Conservation (phyloP, 306 rosid genomes). For the Vachellia collinsii region DNA sequence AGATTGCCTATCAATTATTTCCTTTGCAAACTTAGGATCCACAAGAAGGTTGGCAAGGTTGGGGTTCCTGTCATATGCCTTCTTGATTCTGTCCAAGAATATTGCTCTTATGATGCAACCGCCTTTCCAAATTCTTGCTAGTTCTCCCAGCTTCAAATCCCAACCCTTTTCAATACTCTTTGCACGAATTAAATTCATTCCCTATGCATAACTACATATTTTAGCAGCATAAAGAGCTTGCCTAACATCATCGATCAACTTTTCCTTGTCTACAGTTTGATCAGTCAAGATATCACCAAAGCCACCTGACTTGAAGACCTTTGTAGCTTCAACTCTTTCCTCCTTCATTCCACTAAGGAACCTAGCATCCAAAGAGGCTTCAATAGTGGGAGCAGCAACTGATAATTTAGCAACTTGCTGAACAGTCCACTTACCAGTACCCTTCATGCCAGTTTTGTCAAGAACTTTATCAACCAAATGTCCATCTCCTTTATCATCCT, state of each 20-base stretch:
- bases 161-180: constrained; percentile 88
- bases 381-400: too few relatives aligned
- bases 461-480: too few relatives aligned
- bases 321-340: too few relatives aligned
- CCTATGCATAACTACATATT: constrained; percentile 95
- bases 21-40: constrained; percentile 91
- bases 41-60: constrained; percentile 90
- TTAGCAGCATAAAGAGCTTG: constrained; percentile 90
- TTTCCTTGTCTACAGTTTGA: too few relatives aligned
- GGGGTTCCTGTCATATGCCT: constrained; percentile 81
- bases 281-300: too few relatives aligned
- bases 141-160: constrained; percentile 77
- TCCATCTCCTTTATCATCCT: too few relatives aligned
- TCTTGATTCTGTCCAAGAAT: constrained; percentile 83
- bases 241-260: constrained; percentile 88
- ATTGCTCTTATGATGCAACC: constrained; percentile 90
- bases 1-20: constrained; percentile 79
- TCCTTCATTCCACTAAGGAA: too few relatives aligned
- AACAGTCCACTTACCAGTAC: too few relatives aligned
- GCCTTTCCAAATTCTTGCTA: constrained; percentile 96
- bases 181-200: constrained; percentile 93
- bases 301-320: too few relatives aligned
- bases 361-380: too few relatives aligned
- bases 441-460: too few relatives aligned
- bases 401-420: too few relatives aligned